Base-by-base conservation (phyloP, 495 filamentous ascomycete genomes). In the Xylaria castorea region DNA sequence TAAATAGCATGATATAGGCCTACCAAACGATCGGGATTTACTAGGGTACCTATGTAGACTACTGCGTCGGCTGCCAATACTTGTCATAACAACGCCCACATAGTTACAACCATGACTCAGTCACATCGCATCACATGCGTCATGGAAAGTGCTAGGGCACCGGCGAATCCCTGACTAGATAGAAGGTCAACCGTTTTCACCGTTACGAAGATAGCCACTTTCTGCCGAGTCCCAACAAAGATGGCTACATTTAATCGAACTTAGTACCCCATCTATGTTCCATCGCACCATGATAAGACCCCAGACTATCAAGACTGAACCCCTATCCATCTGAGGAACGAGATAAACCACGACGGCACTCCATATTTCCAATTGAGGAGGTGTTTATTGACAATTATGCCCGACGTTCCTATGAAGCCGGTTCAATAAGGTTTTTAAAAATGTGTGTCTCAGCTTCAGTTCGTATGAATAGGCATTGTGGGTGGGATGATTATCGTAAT, bases 51-150 rank as follows among this genome's bases (percentile, higher is more conserved):
- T 55, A n/a, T 1, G 5, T 51, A 57, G 53, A 32, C 61, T 44
- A 18, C 38, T 18, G 38, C 25, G 22, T 61, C 32, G 5, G 22
- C n/a, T 32, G 4, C 8, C 25, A 32, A 30, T 30, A 32, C 25
- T 53, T 53, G 42, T 38, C n/a, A 32, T 67, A 22, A 20, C 44
- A 7, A 53, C 64, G 3, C 30, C 63, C 63, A 66, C 40, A 44
- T 44, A 34, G 9, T 48, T 18, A 25, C 27, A 32, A 14, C 16
- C 22, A 66, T 53, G 64, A 67, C 30, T 67, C 64, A 27, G 46
- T 53, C 46, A 27, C 32, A 67, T 51, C 20, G 11, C 42, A 53
- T 67, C 14, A 51, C 16, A 67, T 32, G 46, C 46, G 64, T 67
- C 22, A 38, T 36, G 6, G 38, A 30, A 67, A 18, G 46, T 32